Conservation (phyloP, 805 yeast species). For the Lipomyces starkeyi region DNA sequence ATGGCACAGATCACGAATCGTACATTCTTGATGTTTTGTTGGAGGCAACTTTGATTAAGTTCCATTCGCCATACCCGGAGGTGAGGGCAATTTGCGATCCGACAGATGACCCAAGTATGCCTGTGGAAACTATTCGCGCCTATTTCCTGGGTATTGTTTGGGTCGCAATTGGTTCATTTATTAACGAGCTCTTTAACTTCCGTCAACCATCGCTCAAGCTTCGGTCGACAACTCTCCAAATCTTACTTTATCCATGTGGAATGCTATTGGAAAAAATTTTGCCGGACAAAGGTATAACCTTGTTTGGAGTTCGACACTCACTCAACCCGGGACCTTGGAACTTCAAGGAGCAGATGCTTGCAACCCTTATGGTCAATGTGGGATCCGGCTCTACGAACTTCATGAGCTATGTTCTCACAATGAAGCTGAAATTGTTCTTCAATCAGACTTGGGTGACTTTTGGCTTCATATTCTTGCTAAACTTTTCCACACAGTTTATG, state of each 20-base stretch:
- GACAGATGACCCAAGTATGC: no score
- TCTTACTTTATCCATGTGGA: conserved; percentile 67
- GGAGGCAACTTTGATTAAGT: no score
- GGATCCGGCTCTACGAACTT: conserved; percentile 20
- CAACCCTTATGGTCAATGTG: conserved; percentile 49
- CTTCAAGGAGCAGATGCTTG: conserved; percentile 64
- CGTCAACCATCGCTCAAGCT: conserved; percentile 63
- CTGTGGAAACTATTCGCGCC: conserved; percentile 56
- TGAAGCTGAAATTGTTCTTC: conserved; percentile 30
- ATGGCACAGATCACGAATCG: no score
- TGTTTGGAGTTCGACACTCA: conserved; percentile 47
- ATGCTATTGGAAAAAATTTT: conserved; percentile 37
- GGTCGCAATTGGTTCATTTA: conserved; percentile 61
- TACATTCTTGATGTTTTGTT: conserved; percentile 41
- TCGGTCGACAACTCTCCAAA: conserved; percentile 67
- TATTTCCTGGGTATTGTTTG: no score
- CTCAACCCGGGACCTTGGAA: conserved; percentile 67
- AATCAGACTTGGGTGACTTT: conserved; percentile 46
- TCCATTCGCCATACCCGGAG: no score
- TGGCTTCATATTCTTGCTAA: conserved; percentile 61
- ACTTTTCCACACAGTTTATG: conserved; percentile 62
- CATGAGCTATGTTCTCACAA: conserved; percentile 51
- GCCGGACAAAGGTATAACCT: conserved; percentile 19
- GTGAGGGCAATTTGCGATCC: no score
- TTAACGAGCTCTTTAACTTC: conserved; percentile 63